Evolutionary conservation across 352 stramenopile genomes (phyloP).

Genomic region (Globisporangium splendens): DNA sequence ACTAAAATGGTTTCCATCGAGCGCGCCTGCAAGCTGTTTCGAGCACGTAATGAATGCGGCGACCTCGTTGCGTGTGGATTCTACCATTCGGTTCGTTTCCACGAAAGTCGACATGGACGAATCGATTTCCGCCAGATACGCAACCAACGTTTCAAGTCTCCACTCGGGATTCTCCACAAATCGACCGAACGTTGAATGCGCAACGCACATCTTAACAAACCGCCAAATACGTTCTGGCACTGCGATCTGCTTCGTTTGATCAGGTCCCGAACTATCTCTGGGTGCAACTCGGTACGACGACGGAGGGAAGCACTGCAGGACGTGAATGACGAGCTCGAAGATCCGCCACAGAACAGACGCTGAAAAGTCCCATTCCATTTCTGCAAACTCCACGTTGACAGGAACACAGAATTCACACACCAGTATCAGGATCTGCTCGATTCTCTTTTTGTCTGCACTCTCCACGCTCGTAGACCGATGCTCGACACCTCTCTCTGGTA

Average conservation of each 20-base stretch:
- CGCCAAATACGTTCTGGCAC: constrained; percentile 37
- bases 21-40: constrained; percentile 12
- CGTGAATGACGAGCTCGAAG: constrained; percentile 35
- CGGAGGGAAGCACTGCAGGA: constrained; percentile 33
- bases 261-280: background rate
- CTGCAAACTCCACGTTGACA: background rate
- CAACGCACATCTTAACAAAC: constrained; percentile 32
- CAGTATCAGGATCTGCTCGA: constrained; percentile 38
- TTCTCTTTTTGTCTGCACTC: constrained; percentile 32
- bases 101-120: constrained; percentile 15
- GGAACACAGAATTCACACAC: constrained; percentile 32
- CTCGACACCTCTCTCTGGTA: constrained; percentile 17
- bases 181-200: constrained; percentile 18
- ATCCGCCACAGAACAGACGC: constrained; percentile 8
- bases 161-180: constrained; percentile 26
- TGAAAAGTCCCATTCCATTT: background rate
- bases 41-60: constrained; percentile 28
- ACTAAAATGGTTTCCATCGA: background rate
- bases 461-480: constrained; percentile 4
- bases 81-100: constrained; percentile 21
- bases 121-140: constrained; percentile 13
- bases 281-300: constrained; percentile 22
- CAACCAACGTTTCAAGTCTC: constrained; percentile 31
- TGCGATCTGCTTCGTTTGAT: constrained; percentile 13
- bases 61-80: constrained; percentile 21